phyloP scores from a whole-genome alignment of 2,329 filamentous ascomycete genomes.

The Talaromyces sp. region DNA sequence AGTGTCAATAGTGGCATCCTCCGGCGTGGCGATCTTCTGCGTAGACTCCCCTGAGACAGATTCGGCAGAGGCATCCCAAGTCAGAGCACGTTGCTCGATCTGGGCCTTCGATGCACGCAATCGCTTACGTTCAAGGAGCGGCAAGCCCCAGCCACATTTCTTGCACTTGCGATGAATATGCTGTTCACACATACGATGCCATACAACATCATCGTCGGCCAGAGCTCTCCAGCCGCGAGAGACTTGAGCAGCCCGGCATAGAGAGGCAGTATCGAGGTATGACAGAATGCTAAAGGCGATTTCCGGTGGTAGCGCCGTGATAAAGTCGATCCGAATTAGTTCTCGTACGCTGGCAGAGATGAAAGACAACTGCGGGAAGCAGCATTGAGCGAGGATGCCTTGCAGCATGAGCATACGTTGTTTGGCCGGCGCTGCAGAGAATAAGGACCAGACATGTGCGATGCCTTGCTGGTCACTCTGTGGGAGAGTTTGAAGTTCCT shows the following conservation, averaged over 20 bases:
- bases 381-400: constrained; percentile 92
- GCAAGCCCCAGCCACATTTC: constrained; percentile 93
- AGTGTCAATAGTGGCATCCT: background rate
- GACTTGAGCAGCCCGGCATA: constrained; percentile 94
- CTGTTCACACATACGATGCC: constrained; percentile 97
- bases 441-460: constrained; percentile 94
- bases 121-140: constrained; percentile 80
- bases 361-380: constrained; percentile 92
- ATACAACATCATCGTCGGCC: constrained; percentile 96
- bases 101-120: constrained; percentile 81
- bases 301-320: constrained; percentile 81
- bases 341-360: constrained; percentile 87
- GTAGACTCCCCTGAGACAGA: background rate
- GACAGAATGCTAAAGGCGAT: constrained; percentile 90
- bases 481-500: constrained; percentile 78
- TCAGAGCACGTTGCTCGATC: constrained; percentile 65
- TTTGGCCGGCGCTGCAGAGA: constrained; percentile 89
- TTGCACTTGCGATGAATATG: constrained; percentile 91
- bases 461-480: constrained; percentile 89
- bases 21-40: background rate
- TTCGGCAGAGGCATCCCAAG: constrained; percentile 46
- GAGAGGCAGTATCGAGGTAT: constrained; percentile 85
- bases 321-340: constrained; percentile 95
- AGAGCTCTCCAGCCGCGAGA: constrained; percentile 80
- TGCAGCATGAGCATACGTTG: constrained; percentile 95